Base-by-base conservation (phyloP, 2,329 filamentous ascomycete genomes). In the Sclerotinia trifoliorum region DNA sequence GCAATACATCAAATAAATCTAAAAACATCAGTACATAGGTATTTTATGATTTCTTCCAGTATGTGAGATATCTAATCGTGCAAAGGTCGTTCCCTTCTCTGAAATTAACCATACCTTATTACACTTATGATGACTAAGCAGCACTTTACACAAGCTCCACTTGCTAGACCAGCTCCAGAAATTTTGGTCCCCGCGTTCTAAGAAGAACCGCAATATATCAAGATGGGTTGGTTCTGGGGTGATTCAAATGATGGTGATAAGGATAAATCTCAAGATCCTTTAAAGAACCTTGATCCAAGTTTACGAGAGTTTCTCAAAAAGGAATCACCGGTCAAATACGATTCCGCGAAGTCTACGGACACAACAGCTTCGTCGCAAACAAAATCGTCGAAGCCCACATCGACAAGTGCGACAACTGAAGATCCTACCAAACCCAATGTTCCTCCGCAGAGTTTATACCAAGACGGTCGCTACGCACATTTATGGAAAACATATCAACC, bases 401-500 rank as follows among this genome's bases (percentile, higher is more conserved):
- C 61, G 24, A 42, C 65, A 21, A 63, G 52, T 67, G 73, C 69
- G 64, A 49, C 62, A 39, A 65, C 65, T 35, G 67, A 61, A 6
- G 63, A 69, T 4, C 58, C 67, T 51, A 42, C 67, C 8, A 65
- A 72, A 46, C 67, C 73, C 15, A 69, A 68, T 64, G 67, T 73
- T 3, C 76, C 77, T 39, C 65, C 66, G 5, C 70, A 87, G 73
- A 90, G 87, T 19, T 81, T 89, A 24, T 91, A 83, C 75, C 84
- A 85, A 75, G 90, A 92, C 77, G 89, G 89, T 71, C 86, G 90
- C 69, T 92, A 91, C 80, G 93, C 94, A 67, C 86, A 98, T 78
- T 83, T 99, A 44, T 99, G 95, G 95, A 94, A 93, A 80, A 92
- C 86, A 69, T 99, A 99, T 83, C 86, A 86, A 69, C 89, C 94